Evolutionary conservation across 225 moss, liverwort and hornwort species (phyloP).

Genomic region (Straminergon stramineum): DNA sequence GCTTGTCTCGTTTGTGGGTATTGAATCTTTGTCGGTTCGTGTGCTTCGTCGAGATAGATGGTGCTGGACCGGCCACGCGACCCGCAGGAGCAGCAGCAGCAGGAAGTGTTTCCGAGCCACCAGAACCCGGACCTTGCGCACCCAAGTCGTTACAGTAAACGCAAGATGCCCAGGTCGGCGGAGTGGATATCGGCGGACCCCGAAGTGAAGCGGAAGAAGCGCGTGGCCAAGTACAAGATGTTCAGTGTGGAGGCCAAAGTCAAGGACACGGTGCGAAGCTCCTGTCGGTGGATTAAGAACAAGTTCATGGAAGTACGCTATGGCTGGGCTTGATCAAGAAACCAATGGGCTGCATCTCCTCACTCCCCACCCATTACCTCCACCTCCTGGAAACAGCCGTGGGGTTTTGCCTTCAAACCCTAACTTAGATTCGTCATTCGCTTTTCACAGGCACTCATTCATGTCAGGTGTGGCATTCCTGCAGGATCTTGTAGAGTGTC

Average conservation of each 20-base stretch:
- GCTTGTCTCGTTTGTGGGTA: background rate
- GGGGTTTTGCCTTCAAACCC: background rate
- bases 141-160: background rate
- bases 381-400: background rate
- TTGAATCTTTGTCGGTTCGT: too few relatives aligned
- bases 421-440: background rate
- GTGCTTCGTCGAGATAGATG: background rate
- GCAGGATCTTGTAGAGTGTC: background rate
- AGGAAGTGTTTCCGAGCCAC: conserved; percentile 11
- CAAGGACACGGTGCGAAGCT: conserved; percentile 58
- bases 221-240: conserved; percentile 85
- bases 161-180: conserved; percentile 25
- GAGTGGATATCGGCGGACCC: conserved; percentile 52
- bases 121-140: background rate
- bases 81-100: background rate
- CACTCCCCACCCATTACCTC: background rate
- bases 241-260: conserved; percentile 70
- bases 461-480: background rate
- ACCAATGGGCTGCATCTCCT: background rate
- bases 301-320: conserved; percentile 68
- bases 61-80: background rate
- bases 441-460: background rate
- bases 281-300: conserved; percentile 81
- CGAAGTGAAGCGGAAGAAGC: conserved; percentile 87
- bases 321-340: conserved; percentile 38